A percentile compares a stretch with the other conserved stretches of the same genome.
phyloP scores from a whole-genome alignment of 2,329 filamentous ascomycete genomes.

The Curvularia spicifera region DNA sequence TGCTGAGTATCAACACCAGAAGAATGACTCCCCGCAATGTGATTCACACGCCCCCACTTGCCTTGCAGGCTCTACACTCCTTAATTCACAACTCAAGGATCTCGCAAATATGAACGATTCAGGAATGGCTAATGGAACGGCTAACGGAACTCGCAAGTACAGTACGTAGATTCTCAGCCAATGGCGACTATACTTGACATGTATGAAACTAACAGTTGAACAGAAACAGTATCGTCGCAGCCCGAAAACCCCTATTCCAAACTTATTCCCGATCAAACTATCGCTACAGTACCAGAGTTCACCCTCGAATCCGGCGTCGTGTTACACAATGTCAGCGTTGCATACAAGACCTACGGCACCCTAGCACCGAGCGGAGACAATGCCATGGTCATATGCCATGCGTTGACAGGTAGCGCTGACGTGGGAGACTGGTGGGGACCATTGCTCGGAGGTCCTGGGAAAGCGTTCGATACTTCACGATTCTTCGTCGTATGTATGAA shows the following conservation, averaged over 20 bases:
- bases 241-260: constrained; percentile 89
- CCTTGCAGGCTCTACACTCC: constrained; percentile 19
- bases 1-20: constrained; percentile 28
- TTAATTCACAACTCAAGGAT: constrained; percentile 15
- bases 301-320: constrained; percentile 90
- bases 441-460: constrained; percentile 75
- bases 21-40: constrained; percentile 40
- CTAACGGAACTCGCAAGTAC: constrained; percentile 33
- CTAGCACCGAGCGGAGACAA: constrained; percentile 65
- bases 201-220: constrained; percentile 23
- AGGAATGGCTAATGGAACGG: constrained; percentile 11
- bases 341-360: constrained; percentile 67
- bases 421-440: constrained; percentile 90
- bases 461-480: constrained; percentile 79
- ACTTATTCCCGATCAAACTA: constrained; percentile 86
- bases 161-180: constrained; percentile 12
- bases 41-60: constrained; percentile 19
- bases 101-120: constrained; percentile 27
- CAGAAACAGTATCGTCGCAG: constrained; percentile 61
- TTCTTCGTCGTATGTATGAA: constrained; percentile 91
- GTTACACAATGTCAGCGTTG: constrained; percentile 74
- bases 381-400: constrained; percentile 76
- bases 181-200: background rate
- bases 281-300: constrained; percentile 86
- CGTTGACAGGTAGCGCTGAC: constrained; percentile 83